Conservation (phyloP, 2,329 filamentous ascomycete genomes). For the Alternaria panax region DNA sequence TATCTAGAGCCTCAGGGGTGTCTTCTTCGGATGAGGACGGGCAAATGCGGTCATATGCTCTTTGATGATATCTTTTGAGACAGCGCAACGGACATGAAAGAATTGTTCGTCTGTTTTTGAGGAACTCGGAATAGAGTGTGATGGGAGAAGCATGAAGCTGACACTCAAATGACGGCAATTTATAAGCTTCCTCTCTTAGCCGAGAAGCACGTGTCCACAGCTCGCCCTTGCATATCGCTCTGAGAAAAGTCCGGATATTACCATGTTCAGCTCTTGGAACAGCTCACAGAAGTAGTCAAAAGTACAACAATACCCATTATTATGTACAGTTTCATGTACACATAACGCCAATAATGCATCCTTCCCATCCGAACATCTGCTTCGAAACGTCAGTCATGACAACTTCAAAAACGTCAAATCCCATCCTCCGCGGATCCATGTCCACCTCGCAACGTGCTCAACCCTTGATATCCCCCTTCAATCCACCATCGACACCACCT, state of each 20-base stretch:
- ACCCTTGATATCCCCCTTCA: slow-evolving; percentile 36
- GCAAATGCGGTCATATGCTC: too few relatives aligned
- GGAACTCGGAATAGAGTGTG: neutral
- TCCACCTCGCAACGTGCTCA: neutral
- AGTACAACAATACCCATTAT: slow-evolving; percentile 1
- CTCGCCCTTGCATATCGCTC: neutral
- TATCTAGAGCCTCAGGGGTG: too few relatives aligned
- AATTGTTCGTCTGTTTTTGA: neutral
- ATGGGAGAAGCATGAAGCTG: neutral
- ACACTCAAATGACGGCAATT: neutral
- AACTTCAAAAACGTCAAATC: neutral
- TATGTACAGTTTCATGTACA: slow-evolving; percentile 2
- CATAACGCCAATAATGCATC: slow-evolving; percentile 1
- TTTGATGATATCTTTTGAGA: too few relatives aligned
- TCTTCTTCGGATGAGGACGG: too few relatives aligned
- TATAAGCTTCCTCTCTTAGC: neutral
- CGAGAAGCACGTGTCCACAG: neutral
- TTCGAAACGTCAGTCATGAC: neutral
- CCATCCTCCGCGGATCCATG: neutral
- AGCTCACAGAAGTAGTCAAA: neutral
- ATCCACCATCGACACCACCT: slow-evolving; percentile 57
- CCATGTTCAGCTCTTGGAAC: neutral
- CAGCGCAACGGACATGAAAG: neutral
- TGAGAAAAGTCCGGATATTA: neutral
- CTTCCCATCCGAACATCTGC: neutral